Base-by-base conservation (phyloP, 2,329 filamentous ascomycete species). In the Cryphonectria nitschkei region DNA sequence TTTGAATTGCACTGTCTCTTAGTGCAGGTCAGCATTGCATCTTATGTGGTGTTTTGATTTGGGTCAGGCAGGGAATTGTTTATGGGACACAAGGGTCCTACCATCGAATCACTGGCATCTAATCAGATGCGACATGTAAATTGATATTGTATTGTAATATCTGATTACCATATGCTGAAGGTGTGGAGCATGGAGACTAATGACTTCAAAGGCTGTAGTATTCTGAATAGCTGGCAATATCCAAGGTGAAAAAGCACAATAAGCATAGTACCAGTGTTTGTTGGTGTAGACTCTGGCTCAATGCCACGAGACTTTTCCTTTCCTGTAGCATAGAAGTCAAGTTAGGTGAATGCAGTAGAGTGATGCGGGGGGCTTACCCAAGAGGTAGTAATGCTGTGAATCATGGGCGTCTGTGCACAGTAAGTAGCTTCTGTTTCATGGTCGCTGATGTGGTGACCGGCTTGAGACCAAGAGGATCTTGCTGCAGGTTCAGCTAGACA, bases 111-210 rank as follows among this genome's bases (percentile, higher is more conserved):
- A 46, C 26, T 37, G 37, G 67, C 63, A 66, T 58, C n/a, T 65
- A n/a, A 60, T 41, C 63, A 64, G 63, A 64, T 72, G 70, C 68
- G 63, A 70, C 67, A 67, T 50, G 64, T 64, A 69, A 64, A 64
- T 39, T 65, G 60, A 66, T 60, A 65, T 43, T 39, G 22, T 19
- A 69, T n/a, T 9, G 22, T 29, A 39, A 19, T 41, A 11, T 32
- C n/a, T 22, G 16, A 7, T 65, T 65, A 43, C 3, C 9, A 34
- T 29, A 9, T 54, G 52, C 52, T 54, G 13, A 9, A 54, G 52
- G 26, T 26, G n/a, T 5, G 52, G 22, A 4, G 11, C 19, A 22
- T 52, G 9, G 22, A 22, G 1, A 52, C 7, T 52, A 19, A 52
- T n/a, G 46, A 9, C 22, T 11, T n/a, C 8, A 26, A 9, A 11